Evolutionary conservation across 2,329 filamentous ascomycete species (phyloP).

Genomic region (Aspergillus ustus): DNA sequence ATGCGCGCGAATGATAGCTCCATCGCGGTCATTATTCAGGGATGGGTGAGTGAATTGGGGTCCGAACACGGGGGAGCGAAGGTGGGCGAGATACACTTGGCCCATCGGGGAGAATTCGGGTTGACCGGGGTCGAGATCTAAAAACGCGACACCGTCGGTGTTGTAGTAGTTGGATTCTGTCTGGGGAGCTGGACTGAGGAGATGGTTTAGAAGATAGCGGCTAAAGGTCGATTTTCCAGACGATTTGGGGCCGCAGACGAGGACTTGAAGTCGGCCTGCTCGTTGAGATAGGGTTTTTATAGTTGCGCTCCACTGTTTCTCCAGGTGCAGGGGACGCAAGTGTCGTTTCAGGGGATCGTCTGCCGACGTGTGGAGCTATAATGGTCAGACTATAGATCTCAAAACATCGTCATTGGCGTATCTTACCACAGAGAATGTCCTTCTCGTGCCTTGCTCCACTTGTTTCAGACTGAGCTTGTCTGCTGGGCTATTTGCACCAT

Average conservation of each 20-base stretch:
- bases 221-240: slow-evolving; percentile 66
- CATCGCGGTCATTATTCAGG: slow-evolving; percentile 39
- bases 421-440: slow-evolving; percentile 49
- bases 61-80: slow-evolving; percentile 58
- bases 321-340: slow-evolving; percentile 47
- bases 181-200: slow-evolving; percentile 49
- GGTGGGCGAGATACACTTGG: slow-evolving; percentile 60
- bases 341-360: slow-evolving; percentile 49
- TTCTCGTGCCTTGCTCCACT: slow-evolving; percentile 30
- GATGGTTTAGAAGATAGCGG: slow-evolving; percentile 59
- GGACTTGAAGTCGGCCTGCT: slow-evolving; percentile 45
- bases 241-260: slow-evolving; percentile 60
- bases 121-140: slow-evolving; percentile 64
- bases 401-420: neutral
- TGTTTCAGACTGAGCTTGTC: slow-evolving; percentile 39
- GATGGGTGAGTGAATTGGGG: slow-evolving; percentile 60
- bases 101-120: slow-evolving; percentile 65
- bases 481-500: slow-evolving; percentile 38
- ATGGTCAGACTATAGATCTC: slow-evolving; percentile 22
- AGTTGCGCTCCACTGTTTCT: slow-evolving; percentile 49
- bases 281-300: slow-evolving; percentile 50
- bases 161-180: slow-evolving; percentile 34
- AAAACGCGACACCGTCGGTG: slow-evolving; percentile 53
- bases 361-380: slow-evolving; percentile 46
- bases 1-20: slow-evolving; percentile 55